Conservation (phyloP, 139 green algal genomes). For the Chlorella sp. region DNA sequence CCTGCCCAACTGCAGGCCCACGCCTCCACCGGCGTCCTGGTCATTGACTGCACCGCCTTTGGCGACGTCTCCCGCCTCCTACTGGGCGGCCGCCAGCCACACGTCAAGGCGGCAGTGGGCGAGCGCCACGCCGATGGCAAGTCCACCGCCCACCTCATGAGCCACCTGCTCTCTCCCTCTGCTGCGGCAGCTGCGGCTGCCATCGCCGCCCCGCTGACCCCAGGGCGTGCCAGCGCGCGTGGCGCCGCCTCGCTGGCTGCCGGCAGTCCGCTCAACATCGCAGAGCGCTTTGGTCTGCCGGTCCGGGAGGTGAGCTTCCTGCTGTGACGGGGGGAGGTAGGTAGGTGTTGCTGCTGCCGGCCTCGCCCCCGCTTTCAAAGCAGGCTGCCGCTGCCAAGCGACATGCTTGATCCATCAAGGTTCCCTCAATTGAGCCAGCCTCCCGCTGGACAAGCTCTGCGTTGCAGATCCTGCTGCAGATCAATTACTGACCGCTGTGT, state of each 20-base stretch:
- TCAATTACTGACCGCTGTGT: neutral
- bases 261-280: neutral
- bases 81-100: neutral
- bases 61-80: conserved; percentile 6
- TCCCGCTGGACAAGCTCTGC: too few species aligned
- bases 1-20: neutral
- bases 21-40: neutral
- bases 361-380: too few species aligned
- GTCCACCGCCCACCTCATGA: neutral
- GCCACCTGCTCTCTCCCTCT: neutral
- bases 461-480: too few species aligned
- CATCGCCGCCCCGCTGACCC: neutral
- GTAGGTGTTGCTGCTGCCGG: too few species aligned
- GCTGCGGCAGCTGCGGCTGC: neutral
- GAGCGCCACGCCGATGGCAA: neutral
- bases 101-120: neutral
- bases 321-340: too few species aligned
- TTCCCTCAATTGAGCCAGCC: too few species aligned
- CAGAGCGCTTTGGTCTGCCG: neutral
- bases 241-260: neutral
- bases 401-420: too few species aligned
- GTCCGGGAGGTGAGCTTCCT: neutral
- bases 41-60: conserved; percentile 16
- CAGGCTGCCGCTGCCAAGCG: too few species aligned
- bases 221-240: neutral